Evolutionary conservation across 2,329 filamentous ascomycete genomes (phyloP), one percentile per base, ranked within the genome.

Genomic region (Aspergillus luchuensis): DNA sequence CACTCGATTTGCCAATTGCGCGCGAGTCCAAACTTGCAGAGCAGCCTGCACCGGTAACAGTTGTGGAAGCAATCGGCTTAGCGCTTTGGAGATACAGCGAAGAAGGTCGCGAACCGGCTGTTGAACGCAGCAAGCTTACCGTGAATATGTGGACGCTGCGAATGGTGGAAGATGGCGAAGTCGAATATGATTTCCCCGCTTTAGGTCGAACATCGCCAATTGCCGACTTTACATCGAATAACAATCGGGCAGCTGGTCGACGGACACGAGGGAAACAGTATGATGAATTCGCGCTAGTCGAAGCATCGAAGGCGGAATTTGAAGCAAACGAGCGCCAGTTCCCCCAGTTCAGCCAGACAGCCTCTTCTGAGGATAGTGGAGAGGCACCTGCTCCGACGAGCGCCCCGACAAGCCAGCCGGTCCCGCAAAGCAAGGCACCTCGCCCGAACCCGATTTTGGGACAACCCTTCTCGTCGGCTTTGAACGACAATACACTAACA

Each of bases 161-260:
- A n/a, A 88, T 89, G 82, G 85, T 88, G 8, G 87, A 89, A 66
- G 87, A 89, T 66, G 87, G 85, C 5, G 87, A 89, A 67, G 84
- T 89, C 2, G 87, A 89, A 61, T 86, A 85, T 67, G 87, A 89
- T 67, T 89, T 89, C 63, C 86, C 86, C 5, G 80, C 86, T 0
- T 74, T 89, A 33, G 81, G 79, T 8, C 80, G 86, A 36, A 84
- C 81, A 21, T 81, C 83, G 64, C 82, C 85, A 0, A 80, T 89
- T 57, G 81, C 82, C 3, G 86, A 89, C 67, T 89, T 89, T 67
- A 87, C 87, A 0, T 87, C 85, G 2, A 89, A 89, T 74, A 89
- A 89, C 71, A 88, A 87, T 64, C 81, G 86, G 43, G 84, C 84
- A 28, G 84, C 73, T 23, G 76, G 74, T 56, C 82, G 84, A 5